A percentile compares a stretch with the other conserved stretches of the same genome.
These are phyloP conservation scores for Apiotrichum gamsii DNA, from an alignment of 1,284 basidiomycete genomes.

Conservation along the genomic window DNA sequence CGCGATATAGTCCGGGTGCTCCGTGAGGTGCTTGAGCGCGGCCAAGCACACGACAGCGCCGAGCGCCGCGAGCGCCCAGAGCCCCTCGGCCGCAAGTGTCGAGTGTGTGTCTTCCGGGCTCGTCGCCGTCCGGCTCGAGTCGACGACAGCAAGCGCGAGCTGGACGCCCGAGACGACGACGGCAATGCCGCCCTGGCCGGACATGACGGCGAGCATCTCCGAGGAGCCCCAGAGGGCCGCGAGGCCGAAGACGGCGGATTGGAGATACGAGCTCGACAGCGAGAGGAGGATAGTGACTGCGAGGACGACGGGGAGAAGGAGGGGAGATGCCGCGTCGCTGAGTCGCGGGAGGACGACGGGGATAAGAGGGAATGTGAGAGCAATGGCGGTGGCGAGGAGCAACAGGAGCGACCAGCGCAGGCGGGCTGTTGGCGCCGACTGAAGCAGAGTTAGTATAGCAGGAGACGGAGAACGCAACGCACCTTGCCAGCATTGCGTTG, in stretches of 20 bases:
- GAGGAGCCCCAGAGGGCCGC: slow-evolving; percentile 35
- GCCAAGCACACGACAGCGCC: slow-evolving; percentile 26
- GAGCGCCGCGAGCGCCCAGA: slow-evolving; percentile 36
- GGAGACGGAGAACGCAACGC: slow-evolving; percentile 8
- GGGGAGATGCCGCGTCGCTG: slow-evolving; percentile 14
- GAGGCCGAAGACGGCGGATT: slow-evolving; percentile 43
- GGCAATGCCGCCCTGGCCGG: slow-evolving; percentile 46
- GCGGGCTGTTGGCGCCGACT: slow-evolving; percentile 34
- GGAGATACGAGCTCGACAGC: slow-evolving; percentile 38
- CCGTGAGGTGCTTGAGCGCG: slow-evolving; percentile 24
- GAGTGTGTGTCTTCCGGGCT: slow-evolving; percentile 3
- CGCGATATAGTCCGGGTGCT: slow-evolving; percentile 24
- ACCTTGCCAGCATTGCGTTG: slow-evolving; percentile 40
- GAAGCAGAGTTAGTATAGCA: too few relatives aligned
- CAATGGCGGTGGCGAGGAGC: slow-evolving; percentile 23
- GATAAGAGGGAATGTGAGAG: slow-evolving; percentile 39
- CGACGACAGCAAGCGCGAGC: slow-evolving; percentile 34
- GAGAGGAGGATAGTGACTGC: slow-evolving; percentile 33
- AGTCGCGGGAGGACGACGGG: slow-evolving; percentile 34
- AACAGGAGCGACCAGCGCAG: slow-evolving; percentile 35
- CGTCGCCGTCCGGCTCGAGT: slow-evolving; percentile 5
- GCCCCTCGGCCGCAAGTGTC: slow-evolving; percentile 31
- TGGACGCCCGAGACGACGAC: slow-evolving; percentile 42
- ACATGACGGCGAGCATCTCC: slow-evolving; percentile 45
- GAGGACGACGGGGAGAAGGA: slow-evolving; percentile 33